Evolutionary conservation across 306 rosid genomes (phyloP).

Genomic region (Adenanthera pavonina): DNA sequence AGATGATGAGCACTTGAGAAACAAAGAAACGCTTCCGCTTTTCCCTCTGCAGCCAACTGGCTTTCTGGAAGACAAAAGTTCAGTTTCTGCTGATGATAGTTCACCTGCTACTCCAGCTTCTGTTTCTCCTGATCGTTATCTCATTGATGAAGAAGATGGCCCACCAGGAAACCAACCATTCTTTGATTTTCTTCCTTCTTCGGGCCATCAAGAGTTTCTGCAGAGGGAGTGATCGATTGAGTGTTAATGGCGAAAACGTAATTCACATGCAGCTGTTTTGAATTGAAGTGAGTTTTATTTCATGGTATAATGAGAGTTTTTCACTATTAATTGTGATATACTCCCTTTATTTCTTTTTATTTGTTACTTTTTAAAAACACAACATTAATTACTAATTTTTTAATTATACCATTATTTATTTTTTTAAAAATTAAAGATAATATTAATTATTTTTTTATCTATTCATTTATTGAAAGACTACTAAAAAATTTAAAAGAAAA

Average conservation of each 20-base stretch:
- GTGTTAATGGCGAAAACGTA: neutral
- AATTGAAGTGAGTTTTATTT: constrained; percentile 4
- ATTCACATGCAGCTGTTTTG: constrained; percentile 33
- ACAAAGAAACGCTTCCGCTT: constrained; percentile 69
- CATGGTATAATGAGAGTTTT: neutral
- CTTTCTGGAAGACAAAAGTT: constrained; percentile 49
- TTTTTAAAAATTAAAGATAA: too few species aligned
- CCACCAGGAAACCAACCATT: constrained; percentile 38
- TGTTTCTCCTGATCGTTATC: constrained; percentile 9
- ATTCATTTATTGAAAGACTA: too few species aligned
- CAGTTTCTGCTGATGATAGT: constrained; percentile 41
- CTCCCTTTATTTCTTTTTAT: too few species aligned
- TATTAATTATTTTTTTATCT: too few species aligned
- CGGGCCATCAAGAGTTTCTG: constrained; percentile 36
- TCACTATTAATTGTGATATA: neutral
- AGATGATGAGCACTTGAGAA: neutral
- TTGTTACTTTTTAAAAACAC: too few species aligned
- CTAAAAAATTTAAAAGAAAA: too few species aligned
- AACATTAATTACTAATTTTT: too few species aligned
- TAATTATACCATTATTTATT: too few species aligned
- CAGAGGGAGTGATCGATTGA: neutral
- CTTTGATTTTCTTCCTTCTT: constrained; percentile 52
- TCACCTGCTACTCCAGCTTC: constrained; percentile 34
- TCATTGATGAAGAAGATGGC: neutral
- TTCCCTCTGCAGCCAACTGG: constrained; percentile 90